A percentile compares a stretch with the other conserved stretches of the same genome.
These are phyloP conservation scores for Oemleria cerasiformis DNA, from an alignment of 306 rosid genomes.

Conservation along the genomic window DNA sequence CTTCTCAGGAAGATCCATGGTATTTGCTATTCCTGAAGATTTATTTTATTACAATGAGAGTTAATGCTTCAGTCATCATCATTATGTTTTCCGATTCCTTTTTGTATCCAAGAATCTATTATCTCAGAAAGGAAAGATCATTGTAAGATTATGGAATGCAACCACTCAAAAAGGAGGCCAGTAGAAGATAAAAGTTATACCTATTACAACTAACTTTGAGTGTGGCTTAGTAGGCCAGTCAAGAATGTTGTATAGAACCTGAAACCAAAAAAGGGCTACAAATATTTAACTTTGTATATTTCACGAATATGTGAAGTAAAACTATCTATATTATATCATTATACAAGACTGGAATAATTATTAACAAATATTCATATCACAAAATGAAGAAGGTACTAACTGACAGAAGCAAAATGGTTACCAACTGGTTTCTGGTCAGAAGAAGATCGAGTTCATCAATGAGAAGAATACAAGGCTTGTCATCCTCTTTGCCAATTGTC, in stretches of 20 bases:
- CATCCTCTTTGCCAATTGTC: slow-evolving; percentile 55
- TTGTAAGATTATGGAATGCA: background rate
- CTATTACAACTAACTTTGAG: slow-evolving; percentile 84
- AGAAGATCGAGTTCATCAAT: slow-evolving; percentile 98
- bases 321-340: background rate
- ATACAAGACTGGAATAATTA: background rate
- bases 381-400: slow-evolving; percentile 40
- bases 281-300: slow-evolving; percentile 10
- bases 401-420: slow-evolving; percentile 52
- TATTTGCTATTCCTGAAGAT: slow-evolving; percentile 87
- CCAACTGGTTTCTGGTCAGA: slow-evolving; percentile 96
- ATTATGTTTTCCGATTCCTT: background rate
- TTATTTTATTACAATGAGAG: slow-evolving; percentile 20
- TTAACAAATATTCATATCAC: slow-evolving; percentile 18
- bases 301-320: background rate
- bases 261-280: slow-evolving; percentile 16
- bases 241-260: slow-evolving; percentile 92
- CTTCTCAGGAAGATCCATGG: slow-evolving; percentile 99
- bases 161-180: background rate
- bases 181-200: slow-evolving; percentile 29
- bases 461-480: slow-evolving; percentile 85
- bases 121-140: slow-evolving; percentile 4
- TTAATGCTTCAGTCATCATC: slow-evolving; percentile 18
- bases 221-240: slow-evolving; percentile 98
- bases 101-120: background rate